Conservation (phyloP, 1,139 yeast genomes). For the Geotrichum klebahnii region DNA sequence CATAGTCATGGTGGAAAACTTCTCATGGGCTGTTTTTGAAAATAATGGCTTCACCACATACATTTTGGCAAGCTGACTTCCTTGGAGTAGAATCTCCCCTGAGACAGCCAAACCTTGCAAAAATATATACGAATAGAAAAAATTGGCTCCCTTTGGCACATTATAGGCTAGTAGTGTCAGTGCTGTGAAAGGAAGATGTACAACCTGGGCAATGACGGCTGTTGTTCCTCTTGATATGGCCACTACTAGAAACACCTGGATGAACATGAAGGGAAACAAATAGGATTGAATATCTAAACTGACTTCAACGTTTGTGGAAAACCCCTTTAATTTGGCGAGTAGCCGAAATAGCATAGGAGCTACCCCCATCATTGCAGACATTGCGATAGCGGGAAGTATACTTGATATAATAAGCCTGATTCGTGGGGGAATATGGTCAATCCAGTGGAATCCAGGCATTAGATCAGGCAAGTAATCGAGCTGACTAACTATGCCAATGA, state of each 20-base stretch:
- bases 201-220: slow-evolving; percentile 57
- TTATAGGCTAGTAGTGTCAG: slow-evolving; percentile 69
- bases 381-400: slow-evolving; percentile 62
- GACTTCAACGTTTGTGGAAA: slow-evolving; percentile 57
- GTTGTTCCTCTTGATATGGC: slow-evolving; percentile 80
- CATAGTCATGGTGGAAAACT: slow-evolving; percentile 45
- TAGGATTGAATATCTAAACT: slow-evolving; percentile 74
- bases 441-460: slow-evolving; percentile 59
- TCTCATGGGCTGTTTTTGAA: slow-evolving; percentile 60
- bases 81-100: slow-evolving; percentile 54
- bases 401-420: slow-evolving; percentile 71
- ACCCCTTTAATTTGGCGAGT: slow-evolving; percentile 65
- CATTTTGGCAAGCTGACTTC: slow-evolving; percentile 47
- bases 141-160: slow-evolving; percentile 76
- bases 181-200: slow-evolving; percentile 68
- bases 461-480: slow-evolving; percentile 58
- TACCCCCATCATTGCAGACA: slow-evolving; percentile 63
- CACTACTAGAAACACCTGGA: slow-evolving; percentile 79
- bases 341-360: slow-evolving; percentile 67
- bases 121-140: slow-evolving; percentile 69
- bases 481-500: slow-evolving; percentile 76
- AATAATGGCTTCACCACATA: slow-evolving; percentile 41
- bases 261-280: slow-evolving; percentile 67
- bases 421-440: slow-evolving; percentile 55
- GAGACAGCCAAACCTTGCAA: slow-evolving; percentile 69